A percentile compares a stretch with the other conserved stretches of the same genome.
Conservation (phyloP, 805 yeast species). For the Barnettozyma vustinii region DNA sequence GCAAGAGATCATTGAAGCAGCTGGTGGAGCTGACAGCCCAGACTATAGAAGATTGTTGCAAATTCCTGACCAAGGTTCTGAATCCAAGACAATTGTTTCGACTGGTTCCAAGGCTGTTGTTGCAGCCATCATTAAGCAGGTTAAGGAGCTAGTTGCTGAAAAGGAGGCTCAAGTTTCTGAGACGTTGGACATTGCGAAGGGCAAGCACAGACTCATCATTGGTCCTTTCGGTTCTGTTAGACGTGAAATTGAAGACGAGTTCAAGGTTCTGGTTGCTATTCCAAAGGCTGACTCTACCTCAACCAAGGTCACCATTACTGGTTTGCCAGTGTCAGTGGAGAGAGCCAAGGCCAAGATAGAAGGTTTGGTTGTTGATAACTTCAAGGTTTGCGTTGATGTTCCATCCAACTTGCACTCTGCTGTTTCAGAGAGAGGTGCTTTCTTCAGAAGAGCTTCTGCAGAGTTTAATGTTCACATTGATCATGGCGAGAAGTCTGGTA, state of each 20-base stretch:
- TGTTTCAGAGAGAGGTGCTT: slow-evolving; percentile 63
- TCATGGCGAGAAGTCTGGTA: slow-evolving; percentile 46
- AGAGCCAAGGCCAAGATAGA: slow-evolving; percentile 57
- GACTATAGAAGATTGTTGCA: slow-evolving; percentile 53
- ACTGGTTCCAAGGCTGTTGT: slow-evolving; percentile 77
- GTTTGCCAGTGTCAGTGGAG: slow-evolving; percentile 61
- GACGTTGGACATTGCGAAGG: slow-evolving; percentile 56
- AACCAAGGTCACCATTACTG: slow-evolving; percentile 50
- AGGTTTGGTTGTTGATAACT: slow-evolving; percentile 55
- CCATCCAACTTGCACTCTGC: slow-evolving; percentile 55
- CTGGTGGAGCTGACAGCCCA: slow-evolving; percentile 61
- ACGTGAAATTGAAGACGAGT: slow-evolving; percentile 66
- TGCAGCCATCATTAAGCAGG: slow-evolving; percentile 54
- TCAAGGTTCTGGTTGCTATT: slow-evolving; percentile 54
- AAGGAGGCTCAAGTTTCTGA: slow-evolving; percentile 55
- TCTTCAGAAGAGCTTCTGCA: slow-evolving; percentile 46
- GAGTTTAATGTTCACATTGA: slow-evolving; percentile 53
- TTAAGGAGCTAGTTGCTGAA: slow-evolving; percentile 56
- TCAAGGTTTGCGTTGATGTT: slow-evolving; percentile 45
- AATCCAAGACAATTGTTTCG: slow-evolving; percentile 50
- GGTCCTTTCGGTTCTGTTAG: slow-evolving; percentile 80
- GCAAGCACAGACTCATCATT: slow-evolving; percentile 68
- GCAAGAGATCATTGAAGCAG: slow-evolving; percentile 66
- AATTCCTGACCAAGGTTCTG: slow-evolving; percentile 65
- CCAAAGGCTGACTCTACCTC: slow-evolving; percentile 54